A percentile compares a stretch with the other conserved stretches of the same genome.
These are phyloP conservation scores for Amniculicola lignicola DNA, from an alignment of 495 filamentous ascomycete genomes.

Conservation along the genomic window DNA sequence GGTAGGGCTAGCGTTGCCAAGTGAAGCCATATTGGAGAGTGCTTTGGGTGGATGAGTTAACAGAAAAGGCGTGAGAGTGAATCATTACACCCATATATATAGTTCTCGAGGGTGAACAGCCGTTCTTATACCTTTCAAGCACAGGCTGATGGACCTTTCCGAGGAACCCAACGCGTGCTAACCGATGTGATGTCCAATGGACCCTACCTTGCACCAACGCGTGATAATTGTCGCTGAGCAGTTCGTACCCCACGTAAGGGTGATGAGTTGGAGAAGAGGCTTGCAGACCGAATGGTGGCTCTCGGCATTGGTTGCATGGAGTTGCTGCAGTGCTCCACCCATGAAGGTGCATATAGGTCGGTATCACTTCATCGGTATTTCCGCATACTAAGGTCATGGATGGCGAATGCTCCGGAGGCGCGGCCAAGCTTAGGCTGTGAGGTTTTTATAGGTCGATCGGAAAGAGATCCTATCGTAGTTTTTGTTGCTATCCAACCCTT, in stretches of 20 bases:
- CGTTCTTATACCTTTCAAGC: conserved; percentile 7
- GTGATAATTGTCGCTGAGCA: conserved; percentile 1
- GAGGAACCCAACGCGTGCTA: not conserved
- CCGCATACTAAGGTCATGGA: too few relatives aligned
- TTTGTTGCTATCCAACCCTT: not conserved
- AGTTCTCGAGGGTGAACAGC: conserved; percentile 7
- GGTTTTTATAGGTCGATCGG: too few relatives aligned
- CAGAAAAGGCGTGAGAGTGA: conserved; percentile 3
- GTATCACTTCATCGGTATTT: too few relatives aligned
- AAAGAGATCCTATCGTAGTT: not conserved
- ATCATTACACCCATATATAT: not conserved
- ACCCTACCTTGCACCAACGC: conserved; percentile 4
- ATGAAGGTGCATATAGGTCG: too few relatives aligned
- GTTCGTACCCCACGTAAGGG: not conserved
- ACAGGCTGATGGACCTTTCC: not conserved
- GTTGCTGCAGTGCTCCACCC: too few relatives aligned
- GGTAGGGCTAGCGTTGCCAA: conserved; percentile 7
- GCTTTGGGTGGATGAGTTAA: conserved; percentile 1
- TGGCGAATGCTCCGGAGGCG: too few relatives aligned
- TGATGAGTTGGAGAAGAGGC: too few relatives aligned
- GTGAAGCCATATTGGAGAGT: conserved; percentile 13
- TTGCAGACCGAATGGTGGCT: too few relatives aligned
- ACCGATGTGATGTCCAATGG: not conserved
- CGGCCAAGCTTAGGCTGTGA: too few relatives aligned
- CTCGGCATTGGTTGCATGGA: too few relatives aligned